Evolutionary conservation across 108 stramenopile genomes (phyloP).

Genomic region (Cylindrotheca fusiformis): DNA sequence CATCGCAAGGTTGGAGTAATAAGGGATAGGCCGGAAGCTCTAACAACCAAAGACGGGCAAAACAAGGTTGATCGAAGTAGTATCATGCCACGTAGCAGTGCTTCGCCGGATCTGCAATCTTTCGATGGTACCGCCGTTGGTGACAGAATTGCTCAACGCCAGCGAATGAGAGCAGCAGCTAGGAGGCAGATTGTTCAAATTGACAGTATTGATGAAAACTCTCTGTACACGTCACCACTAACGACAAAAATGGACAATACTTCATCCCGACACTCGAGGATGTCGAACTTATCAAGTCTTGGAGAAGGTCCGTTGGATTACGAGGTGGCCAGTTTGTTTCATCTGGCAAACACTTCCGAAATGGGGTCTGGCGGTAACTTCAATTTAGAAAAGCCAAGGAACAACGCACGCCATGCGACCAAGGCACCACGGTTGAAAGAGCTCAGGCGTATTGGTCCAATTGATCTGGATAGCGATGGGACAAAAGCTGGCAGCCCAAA

Average conservation of each 20-base stretch:
- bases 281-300: neutral
- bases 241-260: slow-evolving; percentile 10
- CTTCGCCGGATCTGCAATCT: slow-evolving; percentile 29
- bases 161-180: neutral
- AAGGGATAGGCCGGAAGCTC: neutral
- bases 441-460: neutral
- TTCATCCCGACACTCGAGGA: neutral
- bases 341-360: neutral
- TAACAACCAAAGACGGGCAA: slow-evolving; percentile 13
- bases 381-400: too few species aligned
- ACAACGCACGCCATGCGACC: too few species aligned
- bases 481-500: neutral
- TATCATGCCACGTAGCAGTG: slow-evolving; percentile 15
- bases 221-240: slow-evolving; percentile 31
- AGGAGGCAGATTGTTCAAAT: slow-evolving; percentile 4
- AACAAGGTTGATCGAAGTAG: neutral
- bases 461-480: neutral
- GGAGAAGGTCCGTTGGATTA: slow-evolving; percentile 9
- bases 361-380: neutral
- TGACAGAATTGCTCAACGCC: slow-evolving; percentile 22
- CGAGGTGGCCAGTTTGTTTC: slow-evolving; percentile 10
- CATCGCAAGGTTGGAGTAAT: neutral
- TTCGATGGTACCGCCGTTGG: slow-evolving; percentile 40
- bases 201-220: slow-evolving; percentile 39
- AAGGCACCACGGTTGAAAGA: neutral